Conservation (phyloP, 305 asterid genomes). For the Fraxinus latifolia region DNA sequence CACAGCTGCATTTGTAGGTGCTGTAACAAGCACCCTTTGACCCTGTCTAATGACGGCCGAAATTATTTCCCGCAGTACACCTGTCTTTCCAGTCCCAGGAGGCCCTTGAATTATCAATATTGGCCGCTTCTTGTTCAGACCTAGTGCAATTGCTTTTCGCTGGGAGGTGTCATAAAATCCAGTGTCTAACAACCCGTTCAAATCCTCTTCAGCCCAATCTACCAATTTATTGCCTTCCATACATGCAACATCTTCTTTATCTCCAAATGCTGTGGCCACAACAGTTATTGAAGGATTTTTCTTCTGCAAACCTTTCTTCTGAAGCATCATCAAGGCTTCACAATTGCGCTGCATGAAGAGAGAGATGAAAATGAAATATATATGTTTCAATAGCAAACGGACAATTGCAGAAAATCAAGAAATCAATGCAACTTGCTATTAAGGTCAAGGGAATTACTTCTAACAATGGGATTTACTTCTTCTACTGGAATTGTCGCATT, state of each 20-base stretch:
- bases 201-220: conserved; percentile 67
- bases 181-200: conserved; percentile 43
- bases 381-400: conserved; percentile 7
- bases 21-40: conserved; percentile 94
- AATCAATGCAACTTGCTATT: background rate
- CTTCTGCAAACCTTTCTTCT: conserved; percentile 90
- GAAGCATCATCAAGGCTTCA: conserved; percentile 98
- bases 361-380: conserved; percentile 17
- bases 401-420: conserved; percentile 2
- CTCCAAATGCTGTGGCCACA: conserved; percentile 83
- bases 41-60: conserved; percentile 76
- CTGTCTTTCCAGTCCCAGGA: conserved; percentile 96
- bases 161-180: conserved; percentile 62
- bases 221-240: conserved; percentile 56
- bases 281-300: conserved; percentile 76
- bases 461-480: background rate
- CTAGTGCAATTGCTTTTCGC: conserved; percentile 78
- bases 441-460: background rate
- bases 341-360: conserved; percentile 78
- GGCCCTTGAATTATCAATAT: conserved; percentile 84
- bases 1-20: conserved; percentile 98
- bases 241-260: conserved; percentile 64
- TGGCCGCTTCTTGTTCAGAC: conserved; percentile 86
- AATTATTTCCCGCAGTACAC: conserved; percentile 75
- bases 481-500: background rate